Evolutionary conservation across 2,329 filamentous ascomycete genomes (phyloP), one percentile per base, ranked within the genome.

Genomic region (Beauveria bassiana): DNA sequence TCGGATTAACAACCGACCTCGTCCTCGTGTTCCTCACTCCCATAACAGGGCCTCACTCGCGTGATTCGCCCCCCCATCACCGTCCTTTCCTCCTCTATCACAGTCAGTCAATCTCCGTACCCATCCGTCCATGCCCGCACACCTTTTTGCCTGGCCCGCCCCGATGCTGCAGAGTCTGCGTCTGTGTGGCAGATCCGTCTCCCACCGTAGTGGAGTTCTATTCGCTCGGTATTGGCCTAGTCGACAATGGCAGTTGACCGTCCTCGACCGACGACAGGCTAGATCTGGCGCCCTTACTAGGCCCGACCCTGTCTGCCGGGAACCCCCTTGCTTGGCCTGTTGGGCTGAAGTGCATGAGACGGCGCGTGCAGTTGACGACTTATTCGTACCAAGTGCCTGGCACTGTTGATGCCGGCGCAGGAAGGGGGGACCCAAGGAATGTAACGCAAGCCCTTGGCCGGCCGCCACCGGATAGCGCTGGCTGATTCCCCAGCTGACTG

Each of bases 261-360:
- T 38, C 34, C 34, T 38, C 34, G 34, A 38, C 34, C 12, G 34
- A 38, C 34, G 14, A 38, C 34, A 38, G 34, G n/a, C 42, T 43
- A n/a, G 54, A 47, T 57, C 42, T 57, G n/a, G 42, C n/a, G 34
- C 34, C 34, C 34, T 38, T 22, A 51, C 16, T 20, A 24, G 22
- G 34, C 20, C 18, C 31, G 53, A 22, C 42, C 42, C 54, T 57
- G 54, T n/a, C 10, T 56, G 34, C 34, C 34, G 12, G 34, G 14
- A 38, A 38, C 34, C 34, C 34, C 34, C 34, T 38, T 38, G 34
- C 34, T 38, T 38, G 54, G 18, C 54, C 43, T 57, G 54, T 47
- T 45, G 53, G 40, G 53, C 53, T 55, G 53, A 55, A 55, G 40
- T 45, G 52, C 40, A 55, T 55, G 28, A 42, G 45, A 55, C 34